phyloP scores from a whole-genome alignment of 2,329 filamentous ascomycete species.

The Fusarium ramigenum region DNA sequence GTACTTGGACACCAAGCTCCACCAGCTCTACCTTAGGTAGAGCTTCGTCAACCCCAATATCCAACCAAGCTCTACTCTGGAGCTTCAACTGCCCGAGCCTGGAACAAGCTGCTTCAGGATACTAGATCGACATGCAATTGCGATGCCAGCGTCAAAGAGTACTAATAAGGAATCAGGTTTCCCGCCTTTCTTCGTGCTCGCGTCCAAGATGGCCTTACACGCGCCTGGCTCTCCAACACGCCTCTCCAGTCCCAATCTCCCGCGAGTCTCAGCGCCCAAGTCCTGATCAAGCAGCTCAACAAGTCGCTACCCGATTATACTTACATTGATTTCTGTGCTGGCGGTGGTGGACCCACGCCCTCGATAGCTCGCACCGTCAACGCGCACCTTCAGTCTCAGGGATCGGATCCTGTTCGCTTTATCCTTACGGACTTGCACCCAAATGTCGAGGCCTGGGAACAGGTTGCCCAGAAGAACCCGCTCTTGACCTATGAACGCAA shows the following conservation, averaged over 20 bases:
- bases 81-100: neutral
- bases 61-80: neutral
- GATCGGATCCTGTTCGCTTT: slow-evolving; percentile 58
- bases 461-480: slow-evolving; percentile 59
- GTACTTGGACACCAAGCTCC: slow-evolving; percentile 25
- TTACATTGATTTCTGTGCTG: slow-evolving; percentile 80
- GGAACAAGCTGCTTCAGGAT: neutral
- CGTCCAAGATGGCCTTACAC: slow-evolving; percentile 71
- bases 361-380: slow-evolving; percentile 70
- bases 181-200: slow-evolving; percentile 70
- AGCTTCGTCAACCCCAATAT: neutral
- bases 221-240: slow-evolving; percentile 68
- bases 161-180: slow-evolving; percentile 59
- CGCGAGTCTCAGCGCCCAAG: slow-evolving; percentile 66
- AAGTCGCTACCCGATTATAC: slow-evolving; percentile 61
- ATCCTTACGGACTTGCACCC: slow-evolving; percentile 74
- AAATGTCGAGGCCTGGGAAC: slow-evolving; percentile 68
- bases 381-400: slow-evolving; percentile 45
- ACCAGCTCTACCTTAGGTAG: neutral
- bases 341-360: slow-evolving; percentile 76
- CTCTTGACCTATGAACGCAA: slow-evolving; percentile 68
- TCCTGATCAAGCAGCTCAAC: slow-evolving; percentile 63
- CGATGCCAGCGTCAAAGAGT: neutral
- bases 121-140: neutral
- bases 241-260: slow-evolving; percentile 68